Evolutionary conservation across 106 monocot species (phyloP).

Genomic region (Chionographis japonica): DNA sequence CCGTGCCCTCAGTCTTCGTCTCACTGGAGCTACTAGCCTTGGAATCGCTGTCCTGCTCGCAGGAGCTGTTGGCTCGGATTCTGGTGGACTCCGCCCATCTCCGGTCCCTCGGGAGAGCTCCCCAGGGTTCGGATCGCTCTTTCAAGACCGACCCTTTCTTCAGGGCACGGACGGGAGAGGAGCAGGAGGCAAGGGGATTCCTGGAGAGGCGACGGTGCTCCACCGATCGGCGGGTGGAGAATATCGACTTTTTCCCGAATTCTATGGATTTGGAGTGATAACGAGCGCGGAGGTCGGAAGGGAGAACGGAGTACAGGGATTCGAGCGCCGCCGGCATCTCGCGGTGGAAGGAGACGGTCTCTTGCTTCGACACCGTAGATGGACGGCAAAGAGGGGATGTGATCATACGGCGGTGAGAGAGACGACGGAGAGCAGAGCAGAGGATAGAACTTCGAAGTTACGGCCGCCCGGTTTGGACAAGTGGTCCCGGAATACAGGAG

Average conservation of each 20-base stretch:
- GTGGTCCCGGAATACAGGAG: no score
- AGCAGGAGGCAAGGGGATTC: conserved; percentile 2
- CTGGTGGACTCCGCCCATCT: conserved; percentile 10
- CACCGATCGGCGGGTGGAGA: background rate
- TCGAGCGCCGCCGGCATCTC: no score
- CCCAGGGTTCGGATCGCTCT: conserved; percentile 23
- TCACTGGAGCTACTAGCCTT: conserved; percentile 7
- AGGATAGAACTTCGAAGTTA: no score
- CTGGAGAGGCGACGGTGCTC: conserved; percentile 3
- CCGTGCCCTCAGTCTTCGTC: conserved; percentile 4
- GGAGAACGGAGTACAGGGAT: no score
- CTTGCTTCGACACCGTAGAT: no score
- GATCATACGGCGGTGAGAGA: no score
- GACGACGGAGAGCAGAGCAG: no score
- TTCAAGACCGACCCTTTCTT: conserved; percentile 1
- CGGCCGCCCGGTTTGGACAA: no score
- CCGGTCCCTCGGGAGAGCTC: conserved; percentile 9
- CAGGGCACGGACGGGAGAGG: background rate
- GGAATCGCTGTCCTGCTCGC: conserved; percentile 43
- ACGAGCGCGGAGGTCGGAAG: no score
- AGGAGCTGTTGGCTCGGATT: conserved; percentile 30
- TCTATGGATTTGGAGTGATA: no score
- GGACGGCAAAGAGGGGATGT: no score
- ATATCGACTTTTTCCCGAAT: background rate
- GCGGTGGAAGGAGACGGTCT: no score